Evolutionary conservation across 2,329 filamentous ascomycete genomes (phyloP).

Genomic region (Neofusicoccum umdonicola): DNA sequence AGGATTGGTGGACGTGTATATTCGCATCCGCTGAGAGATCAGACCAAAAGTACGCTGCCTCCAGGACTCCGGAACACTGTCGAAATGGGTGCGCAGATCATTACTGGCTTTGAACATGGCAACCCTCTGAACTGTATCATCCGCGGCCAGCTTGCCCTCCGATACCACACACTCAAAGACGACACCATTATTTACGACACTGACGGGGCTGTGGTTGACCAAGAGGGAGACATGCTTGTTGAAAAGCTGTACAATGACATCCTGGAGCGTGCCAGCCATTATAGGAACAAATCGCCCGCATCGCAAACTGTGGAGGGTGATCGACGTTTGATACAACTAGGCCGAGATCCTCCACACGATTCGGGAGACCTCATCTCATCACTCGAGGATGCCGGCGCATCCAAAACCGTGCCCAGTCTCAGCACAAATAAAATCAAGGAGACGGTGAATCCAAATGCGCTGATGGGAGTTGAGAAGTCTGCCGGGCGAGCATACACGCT

Average conservation of each 20-base stretch:
- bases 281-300: constrained; percentile 73
- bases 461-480: constrained; percentile 56
- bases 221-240: constrained; percentile 69
- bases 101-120: constrained; percentile 92
- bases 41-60: constrained; percentile 54
- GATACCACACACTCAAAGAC: constrained; percentile 77
- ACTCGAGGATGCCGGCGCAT: constrained; percentile 66
- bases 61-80: constrained; percentile 68
- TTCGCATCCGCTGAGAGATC: constrained; percentile 68
- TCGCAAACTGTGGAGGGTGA: constrained; percentile 78
- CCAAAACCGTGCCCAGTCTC: constrained; percentile 41
- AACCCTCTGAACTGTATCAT: constrained; percentile 92
- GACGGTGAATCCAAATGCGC: constrained; percentile 32
- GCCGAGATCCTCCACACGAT: constrained; percentile 64
- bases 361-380: constrained; percentile 68
- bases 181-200: constrained; percentile 87
- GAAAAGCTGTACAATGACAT: constrained; percentile 95
- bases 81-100: constrained; percentile 97
- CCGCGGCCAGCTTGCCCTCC: constrained; percentile 81
- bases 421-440: constrained; percentile 28
- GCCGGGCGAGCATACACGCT: constrained; percentile 69
- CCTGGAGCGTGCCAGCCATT: constrained; percentile 84
- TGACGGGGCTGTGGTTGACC: constrained; percentile 74
- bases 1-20: constrained; percentile 91
- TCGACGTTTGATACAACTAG: constrained; percentile 74